Conservation (phyloP, 495 filamentous ascomycete genomes). For the Trichoderma reesei region DNA sequence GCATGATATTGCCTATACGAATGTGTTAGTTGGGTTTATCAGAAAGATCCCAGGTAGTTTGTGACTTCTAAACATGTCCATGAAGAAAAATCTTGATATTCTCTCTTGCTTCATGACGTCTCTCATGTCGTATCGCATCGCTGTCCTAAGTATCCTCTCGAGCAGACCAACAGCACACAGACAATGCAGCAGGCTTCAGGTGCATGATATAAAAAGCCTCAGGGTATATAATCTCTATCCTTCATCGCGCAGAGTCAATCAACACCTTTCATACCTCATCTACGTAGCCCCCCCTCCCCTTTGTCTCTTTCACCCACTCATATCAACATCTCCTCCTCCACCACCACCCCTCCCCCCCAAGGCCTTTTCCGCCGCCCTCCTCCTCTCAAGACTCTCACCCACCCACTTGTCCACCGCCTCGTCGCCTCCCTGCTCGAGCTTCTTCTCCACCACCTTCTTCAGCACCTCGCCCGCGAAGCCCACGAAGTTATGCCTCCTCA, state of each 20-base stretch:
- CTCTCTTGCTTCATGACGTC: too few species aligned
- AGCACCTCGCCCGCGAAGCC: constrained; percentile 88
- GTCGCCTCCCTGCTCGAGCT: constrained; percentile 51
- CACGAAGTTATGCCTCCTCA: constrained; percentile 90
- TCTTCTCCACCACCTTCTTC: constrained; percentile 67
- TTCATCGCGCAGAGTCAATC: not conserved
- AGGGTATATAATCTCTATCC: constrained; percentile 4
- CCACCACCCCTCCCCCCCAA: constrained; percentile 30
- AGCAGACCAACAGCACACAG: too few species aligned
- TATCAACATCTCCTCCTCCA: constrained; percentile 34
- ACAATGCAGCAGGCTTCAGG: too few species aligned
- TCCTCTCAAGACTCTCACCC: constrained; percentile 62
- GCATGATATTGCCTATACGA: too few species aligned
- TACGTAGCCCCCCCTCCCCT: not conserved
- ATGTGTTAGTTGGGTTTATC: too few species aligned
- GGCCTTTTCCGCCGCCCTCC: constrained; percentile 41
- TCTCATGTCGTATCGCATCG: too few species aligned
- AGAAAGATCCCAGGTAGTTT: too few species aligned
- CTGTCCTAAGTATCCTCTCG: too few species aligned
- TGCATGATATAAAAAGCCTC: not conserved
- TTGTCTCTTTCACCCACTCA: constrained; percentile 24
- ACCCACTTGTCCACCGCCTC: constrained; percentile 72
- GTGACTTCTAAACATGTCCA: too few species aligned
- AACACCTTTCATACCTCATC: not conserved
- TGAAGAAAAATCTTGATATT: too few species aligned